phyloP scores from a whole-genome alignment of 768 basidiomycete species.

The Amanita subjunquillea region DNA sequence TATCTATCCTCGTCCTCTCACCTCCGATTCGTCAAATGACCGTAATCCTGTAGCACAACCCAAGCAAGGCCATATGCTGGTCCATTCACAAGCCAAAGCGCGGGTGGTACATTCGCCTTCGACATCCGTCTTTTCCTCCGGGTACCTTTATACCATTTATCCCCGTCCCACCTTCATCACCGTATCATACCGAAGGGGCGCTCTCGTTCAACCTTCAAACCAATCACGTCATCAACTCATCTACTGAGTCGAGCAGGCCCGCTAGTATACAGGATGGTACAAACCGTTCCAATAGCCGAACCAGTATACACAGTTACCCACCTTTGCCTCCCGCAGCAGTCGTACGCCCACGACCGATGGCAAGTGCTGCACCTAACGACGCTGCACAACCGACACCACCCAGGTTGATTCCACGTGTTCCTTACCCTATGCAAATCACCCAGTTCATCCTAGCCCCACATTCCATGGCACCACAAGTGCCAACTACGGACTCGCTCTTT shows the following conservation, averaged over 20 bases:
- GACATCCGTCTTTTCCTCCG: constrained; percentile 61
- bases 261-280: constrained; percentile 14
- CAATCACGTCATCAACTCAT: background rate
- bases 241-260: constrained; percentile 5
- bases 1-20: constrained; percentile 24
- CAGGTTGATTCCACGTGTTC: constrained; percentile 6
- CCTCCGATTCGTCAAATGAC: background rate
- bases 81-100: constrained; percentile 69
- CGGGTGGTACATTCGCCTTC: constrained; percentile 79
- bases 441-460: constrained; percentile 45
- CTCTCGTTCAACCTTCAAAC: constrained; percentile 45
- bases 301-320: constrained; percentile 46
- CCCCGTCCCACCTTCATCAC: constrained; percentile 36
- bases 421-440: constrained; percentile 16
- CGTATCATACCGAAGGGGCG: constrained; percentile 39
- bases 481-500: constrained; percentile 31
- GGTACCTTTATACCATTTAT: constrained; percentile 44
- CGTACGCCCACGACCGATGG: constrained; percentile 23
- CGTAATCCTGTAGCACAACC: constrained; percentile 42
- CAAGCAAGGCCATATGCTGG: constrained; percentile 60
- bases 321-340: constrained; percentile 35
- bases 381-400: background rate
- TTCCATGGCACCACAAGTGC: constrained; percentile 25
- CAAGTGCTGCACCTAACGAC: constrained; percentile 3
- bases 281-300: constrained; percentile 23